Conservation (phyloP, 305 asterid species). For the Rubia tinctorum region DNA sequence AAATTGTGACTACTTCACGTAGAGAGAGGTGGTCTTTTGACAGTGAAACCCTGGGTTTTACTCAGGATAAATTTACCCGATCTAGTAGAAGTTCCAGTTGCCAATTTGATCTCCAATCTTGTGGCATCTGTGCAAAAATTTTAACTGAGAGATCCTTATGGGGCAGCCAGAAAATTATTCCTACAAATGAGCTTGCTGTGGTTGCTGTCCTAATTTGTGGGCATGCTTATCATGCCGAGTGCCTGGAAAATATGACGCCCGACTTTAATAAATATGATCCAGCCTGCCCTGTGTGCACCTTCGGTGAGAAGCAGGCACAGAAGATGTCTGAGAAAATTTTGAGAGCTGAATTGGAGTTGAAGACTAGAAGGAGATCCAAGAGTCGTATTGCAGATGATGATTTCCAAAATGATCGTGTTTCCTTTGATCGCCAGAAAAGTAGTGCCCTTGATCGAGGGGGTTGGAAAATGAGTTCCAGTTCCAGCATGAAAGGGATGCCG, state of each 20-base stretch:
- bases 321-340: constrained; percentile 82
- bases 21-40: constrained; percentile 97
- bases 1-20: constrained; percentile 45
- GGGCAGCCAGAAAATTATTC: constrained; percentile 59
- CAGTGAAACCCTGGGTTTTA: constrained; percentile 63
- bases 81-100: constrained; percentile 50
- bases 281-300: constrained; percentile 83
- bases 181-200: constrained; percentile 69
- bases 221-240: constrained; percentile 89
- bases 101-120: constrained; percentile 58
- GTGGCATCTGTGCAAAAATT: constrained; percentile 81
- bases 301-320: constrained; percentile 72
- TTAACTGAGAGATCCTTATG: constrained; percentile 67
- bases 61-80: constrained; percentile 56
- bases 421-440: constrained; percentile 52
- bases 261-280: constrained; percentile 89
- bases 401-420: constrained; percentile 34
- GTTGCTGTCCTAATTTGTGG: constrained; percentile 85
- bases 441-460: constrained; percentile 47
- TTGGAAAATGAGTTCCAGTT: constrained; percentile 66
- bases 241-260: constrained; percentile 87
- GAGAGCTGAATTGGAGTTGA: constrained; percentile 73
- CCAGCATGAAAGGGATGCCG: constrained; percentile 72
- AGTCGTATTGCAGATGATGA: constrained; percentile 66
- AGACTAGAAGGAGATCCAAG: constrained; percentile 52